Evolutionary conservation across 192 early-diverging fungal species (phyloP).

Genomic region (Backusella westeae): DNA sequence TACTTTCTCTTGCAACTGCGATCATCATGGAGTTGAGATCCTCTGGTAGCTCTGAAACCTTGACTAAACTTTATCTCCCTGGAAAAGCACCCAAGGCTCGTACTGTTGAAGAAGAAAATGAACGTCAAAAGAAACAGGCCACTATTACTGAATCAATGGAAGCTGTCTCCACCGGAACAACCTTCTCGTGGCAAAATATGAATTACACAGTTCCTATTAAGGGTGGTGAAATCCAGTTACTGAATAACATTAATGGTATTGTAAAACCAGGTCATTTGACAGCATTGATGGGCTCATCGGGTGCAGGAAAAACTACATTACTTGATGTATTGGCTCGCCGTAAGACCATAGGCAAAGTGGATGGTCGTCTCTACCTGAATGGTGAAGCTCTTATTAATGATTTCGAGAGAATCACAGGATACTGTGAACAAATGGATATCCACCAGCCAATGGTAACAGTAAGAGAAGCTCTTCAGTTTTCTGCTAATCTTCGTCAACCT

Average conservation of each 20-base stretch:
- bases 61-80: slow-evolving; percentile 49
- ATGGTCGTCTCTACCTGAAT: slow-evolving; percentile 68
- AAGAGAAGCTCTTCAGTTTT: slow-evolving; percentile 74
- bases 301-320: slow-evolving; percentile 76
- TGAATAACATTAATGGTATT: slow-evolving; percentile 66
- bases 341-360: slow-evolving; percentile 65
- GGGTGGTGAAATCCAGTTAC: slow-evolving; percentile 58
- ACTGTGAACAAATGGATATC: slow-evolving; percentile 85
- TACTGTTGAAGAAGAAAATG: slow-evolving; percentile 26
- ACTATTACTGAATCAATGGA: slow-evolving; percentile 34
- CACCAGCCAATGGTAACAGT: slow-evolving; percentile 73
- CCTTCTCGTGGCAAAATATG: slow-evolving; percentile 63
- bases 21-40: slow-evolving; percentile 49
- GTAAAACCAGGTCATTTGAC: slow-evolving; percentile 69
- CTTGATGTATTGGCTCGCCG: slow-evolving; percentile 71
- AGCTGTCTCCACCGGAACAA: slow-evolving; percentile 36
- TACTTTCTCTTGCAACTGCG: slow-evolving; percentile 39
- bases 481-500: slow-evolving; percentile 73
- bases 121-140: slow-evolving; percentile 33
- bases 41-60: slow-evolving; percentile 41
- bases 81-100: slow-evolving; percentile 28
- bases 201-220: slow-evolving; percentile 72
- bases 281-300: slow-evolving; percentile 80
- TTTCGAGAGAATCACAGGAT: slow-evolving; percentile 71
- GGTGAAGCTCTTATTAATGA: slow-evolving; percentile 55